These are phyloP conservation scores for Kazachstania bromeliacearum DNA, from an alignment of 805 yeast species.

Conservation along the genomic window DNA sequence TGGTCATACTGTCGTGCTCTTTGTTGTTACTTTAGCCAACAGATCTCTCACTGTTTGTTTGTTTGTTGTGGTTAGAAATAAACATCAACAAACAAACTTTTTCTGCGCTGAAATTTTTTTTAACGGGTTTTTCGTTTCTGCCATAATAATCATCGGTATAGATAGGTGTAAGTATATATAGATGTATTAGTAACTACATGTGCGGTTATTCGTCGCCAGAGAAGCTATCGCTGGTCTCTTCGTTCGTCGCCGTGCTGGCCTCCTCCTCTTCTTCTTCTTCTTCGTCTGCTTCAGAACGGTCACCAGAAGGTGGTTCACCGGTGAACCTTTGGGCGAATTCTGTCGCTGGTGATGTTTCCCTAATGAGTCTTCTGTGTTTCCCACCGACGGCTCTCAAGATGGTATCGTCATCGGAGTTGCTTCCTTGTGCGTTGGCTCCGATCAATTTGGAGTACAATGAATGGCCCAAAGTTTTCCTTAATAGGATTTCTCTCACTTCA, in stretches of 20 bases:
- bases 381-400: slow-evolving; percentile 10
- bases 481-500: slow-evolving; percentile 67
- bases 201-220: too few relatives aligned
- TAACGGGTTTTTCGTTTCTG: too few relatives aligned
- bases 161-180: too few relatives aligned
- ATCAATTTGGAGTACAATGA: slow-evolving; percentile 25
- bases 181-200: too few relatives aligned
- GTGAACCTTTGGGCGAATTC: slow-evolving; percentile 26
- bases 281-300: background rate
- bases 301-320: slow-evolving; percentile 15
- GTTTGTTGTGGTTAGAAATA: too few relatives aligned
- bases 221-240: too few relatives aligned
- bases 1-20: background rate
- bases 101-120: too few relatives aligned
- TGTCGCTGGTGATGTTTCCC: slow-evolving; percentile 26
- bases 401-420: slow-evolving; percentile 20
- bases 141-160: too few relatives aligned
- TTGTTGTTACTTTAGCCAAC: too few relatives aligned
- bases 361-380: slow-evolving; percentile 7
- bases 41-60: too few relatives aligned
- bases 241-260: too few relatives aligned
- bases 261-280: slow-evolving; percentile 25
- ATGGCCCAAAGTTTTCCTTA: slow-evolving; percentile 28
- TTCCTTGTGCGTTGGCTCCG: slow-evolving; percentile 6
- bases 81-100: too few relatives aligned